Base-by-base conservation (phyloP, 768 basidiomycete genomes). In the Boletus coccyginus region DNA sequence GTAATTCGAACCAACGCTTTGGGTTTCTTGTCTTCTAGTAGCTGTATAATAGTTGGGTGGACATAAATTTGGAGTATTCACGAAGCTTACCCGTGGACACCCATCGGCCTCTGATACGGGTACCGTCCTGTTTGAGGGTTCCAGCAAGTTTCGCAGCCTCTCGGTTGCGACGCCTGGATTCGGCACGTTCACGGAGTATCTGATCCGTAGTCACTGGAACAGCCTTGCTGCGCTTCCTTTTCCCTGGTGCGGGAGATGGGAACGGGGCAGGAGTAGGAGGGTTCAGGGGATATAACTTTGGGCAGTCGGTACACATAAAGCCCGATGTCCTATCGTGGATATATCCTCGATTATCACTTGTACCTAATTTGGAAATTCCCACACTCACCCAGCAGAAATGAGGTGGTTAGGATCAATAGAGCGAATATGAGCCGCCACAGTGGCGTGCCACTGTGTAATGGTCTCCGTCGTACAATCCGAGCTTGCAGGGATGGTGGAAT, bases 91-190 rank as follows among this genome's bases (percentile, higher is more conserved):
- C 67, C 52, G 84, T 78, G 27, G 86, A 70, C 32, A 77, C 61
- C 85, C 86, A 87, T 50, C 79, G 77, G 16, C 85, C 86, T 58
- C 86, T 76, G 54, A 87, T 78, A 50, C 73, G 73, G 45, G 83
- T 70, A 12, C 80, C 81, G 44, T 71, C 73, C 39, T 67, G 58
- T 50, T 65, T 61, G 33, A 70, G 60, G 55, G 70, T 68, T 47
- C 71, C 73, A 12, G 70, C 57, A 40, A 63, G 69, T 60, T 73
- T 72, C 29, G 72, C 66, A 44, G 73, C 62, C 53, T 59, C 71
- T 58, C 79, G 69, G 33, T 67, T 73, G 52, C 70, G 78, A 61
- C 84, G 84, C 63, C 75, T 73, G 41, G 75, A 72, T 29, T 75
- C 78, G 44, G 77, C 77, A 29, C 81, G 77, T 43, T 81, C 78